Conservation (phyloP, 129 eudicot genomes). For the Escallonia rubra region DNA sequence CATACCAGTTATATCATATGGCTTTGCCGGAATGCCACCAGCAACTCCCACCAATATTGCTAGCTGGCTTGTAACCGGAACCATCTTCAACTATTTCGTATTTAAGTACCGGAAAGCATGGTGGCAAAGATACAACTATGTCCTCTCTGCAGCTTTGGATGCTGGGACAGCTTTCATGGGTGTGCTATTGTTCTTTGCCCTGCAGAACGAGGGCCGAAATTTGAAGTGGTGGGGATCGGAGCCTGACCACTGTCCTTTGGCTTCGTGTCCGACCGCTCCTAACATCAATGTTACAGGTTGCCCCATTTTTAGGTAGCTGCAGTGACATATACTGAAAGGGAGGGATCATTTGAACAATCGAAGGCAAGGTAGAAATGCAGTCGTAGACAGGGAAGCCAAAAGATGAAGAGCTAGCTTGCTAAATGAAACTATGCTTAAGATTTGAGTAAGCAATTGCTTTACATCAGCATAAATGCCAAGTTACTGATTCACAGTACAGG, state of each 20-base stretch:
- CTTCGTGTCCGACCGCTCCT: conserved; percentile 82
- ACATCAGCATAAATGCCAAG: background rate
- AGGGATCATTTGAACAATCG: background rate
- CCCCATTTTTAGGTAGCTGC: conserved; percentile 49
- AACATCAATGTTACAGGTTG: conserved; percentile 63
- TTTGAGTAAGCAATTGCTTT: conserved; percentile 2
- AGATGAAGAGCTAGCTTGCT: background rate
- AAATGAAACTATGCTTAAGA: background rate
- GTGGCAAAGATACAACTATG: conserved; percentile 91
- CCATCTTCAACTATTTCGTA: conserved; percentile 77
- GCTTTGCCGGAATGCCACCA: conserved; percentile 99
- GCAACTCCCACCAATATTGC: conserved; percentile 95
- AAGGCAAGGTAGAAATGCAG: conserved; percentile 3
- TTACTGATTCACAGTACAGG: background rate
- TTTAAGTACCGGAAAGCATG: conserved; percentile 79
- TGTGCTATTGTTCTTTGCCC: conserved; percentile 68
- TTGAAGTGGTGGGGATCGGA: conserved; percentile 95
- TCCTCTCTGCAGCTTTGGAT: conserved; percentile 87
- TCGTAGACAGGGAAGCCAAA: background rate
- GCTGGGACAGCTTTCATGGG: conserved; percentile 98
- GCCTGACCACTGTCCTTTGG: conserved; percentile 81
- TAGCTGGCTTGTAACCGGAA: conserved; percentile 80
- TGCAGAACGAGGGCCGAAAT: conserved; percentile 69
- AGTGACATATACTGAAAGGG: background rate
- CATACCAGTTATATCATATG: conserved; percentile 87